Base-by-base conservation (phyloP, 371 early-diverging fungal species). In the Lichtheimia ramosa region DNA sequence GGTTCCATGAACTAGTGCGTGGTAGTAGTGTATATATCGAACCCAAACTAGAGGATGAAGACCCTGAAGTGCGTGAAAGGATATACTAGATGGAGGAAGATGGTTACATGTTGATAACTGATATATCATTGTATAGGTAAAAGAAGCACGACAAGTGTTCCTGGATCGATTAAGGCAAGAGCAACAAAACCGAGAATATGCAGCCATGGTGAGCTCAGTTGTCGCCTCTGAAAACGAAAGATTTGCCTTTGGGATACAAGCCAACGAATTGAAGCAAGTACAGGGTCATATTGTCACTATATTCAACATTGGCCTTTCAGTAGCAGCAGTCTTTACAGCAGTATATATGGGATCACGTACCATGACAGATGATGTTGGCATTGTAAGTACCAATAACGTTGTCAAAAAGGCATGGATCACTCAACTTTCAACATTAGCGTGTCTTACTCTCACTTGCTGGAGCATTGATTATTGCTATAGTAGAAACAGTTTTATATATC, bases 321-420 rank as follows among this genome's bases (percentile, higher is more conserved):
- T 85, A 71, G 79, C 66, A 1, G 87, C 88, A 3, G 86, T 86
- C 13, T 86, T 83, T 70, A 75, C 73, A 2, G 86, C 88, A 6
- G 77, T 83, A 6, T 85, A 80, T 58, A 81, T 79, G 56, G 75
- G 83, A 34, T 70, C 83, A 0, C 59, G 76, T 24, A 70, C 83
- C 0, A 74, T 90, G 25, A 66, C 82, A 0, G 20, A 61, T 18
- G 90, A 90, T 64, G 54, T 75, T 59, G 86, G 86, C 5, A 51
- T 81, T 72, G 90, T 89, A 74, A 72, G 74, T 46, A 1, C 10
- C 28, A 27, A 25, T 2, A 3, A 28, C n/a, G 3, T 7, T 5
- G 34, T 5, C 5, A 34, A 8, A 8, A 14, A 28, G 23, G 15
- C 3, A 25, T 7, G 10, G 6, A 3, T 10, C 46, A 4, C 48